phyloP scores from a whole-genome alignment of 441 rosid species.

The Kokia cookei region DNA sequence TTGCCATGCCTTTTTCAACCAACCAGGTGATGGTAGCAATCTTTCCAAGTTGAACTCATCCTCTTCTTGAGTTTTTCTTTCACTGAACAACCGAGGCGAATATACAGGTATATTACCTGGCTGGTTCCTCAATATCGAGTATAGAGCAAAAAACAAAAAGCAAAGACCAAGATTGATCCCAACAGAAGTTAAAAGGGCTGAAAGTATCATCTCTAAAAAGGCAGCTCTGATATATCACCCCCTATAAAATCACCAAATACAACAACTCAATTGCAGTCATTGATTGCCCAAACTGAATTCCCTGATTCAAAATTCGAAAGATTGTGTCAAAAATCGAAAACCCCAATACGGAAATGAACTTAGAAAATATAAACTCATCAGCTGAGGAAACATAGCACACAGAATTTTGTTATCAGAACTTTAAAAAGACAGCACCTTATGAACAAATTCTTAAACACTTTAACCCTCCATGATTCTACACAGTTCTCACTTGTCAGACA shows the following conservation, averaged over 20 bases:
- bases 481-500: not conserved
- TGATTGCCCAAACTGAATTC: not conserved
- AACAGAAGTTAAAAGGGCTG: constrained; percentile 86
- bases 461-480: not conserved
- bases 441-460: not conserved
- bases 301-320: constrained; percentile 2
- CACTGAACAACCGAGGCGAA: constrained; percentile 55
- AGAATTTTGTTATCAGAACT: not conserved
- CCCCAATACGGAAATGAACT: not conserved
- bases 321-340: not conserved
- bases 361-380: not conserved
- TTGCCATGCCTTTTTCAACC: constrained; percentile 69
- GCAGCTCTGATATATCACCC: not conserved
- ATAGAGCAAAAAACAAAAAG: constrained; percentile 62
- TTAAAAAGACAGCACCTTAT: not conserved
- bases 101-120: constrained; percentile 61
- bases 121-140: constrained; percentile 79
- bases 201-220: constrained; percentile 54
- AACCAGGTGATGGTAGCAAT: constrained; percentile 76
- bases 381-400: not conserved
- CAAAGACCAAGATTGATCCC: constrained; percentile 92
- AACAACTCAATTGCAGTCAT: not conserved
- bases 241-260: not conserved
- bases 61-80: constrained; percentile 25
- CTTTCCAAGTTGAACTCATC: constrained; percentile 54